A percentile compares a stretch with the other conserved stretches of the same genome.
These are phyloP conservation scores for Diplodia seriata DNA, from an alignment of 2,329 filamentous ascomycete genomes.

Conservation along the genomic window DNA sequence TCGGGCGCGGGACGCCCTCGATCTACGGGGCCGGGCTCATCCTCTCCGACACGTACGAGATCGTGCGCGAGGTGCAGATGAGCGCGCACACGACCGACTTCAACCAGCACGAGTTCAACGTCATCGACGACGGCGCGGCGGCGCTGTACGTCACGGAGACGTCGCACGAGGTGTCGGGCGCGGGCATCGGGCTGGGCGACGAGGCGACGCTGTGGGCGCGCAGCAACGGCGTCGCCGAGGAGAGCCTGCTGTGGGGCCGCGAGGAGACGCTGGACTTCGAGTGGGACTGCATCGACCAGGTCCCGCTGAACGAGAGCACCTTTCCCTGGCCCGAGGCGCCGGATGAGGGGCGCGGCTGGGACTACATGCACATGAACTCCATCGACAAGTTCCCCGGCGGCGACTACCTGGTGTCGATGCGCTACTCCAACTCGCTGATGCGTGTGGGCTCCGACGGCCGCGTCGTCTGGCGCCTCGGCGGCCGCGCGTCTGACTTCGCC, in stretches of 20 bases:
- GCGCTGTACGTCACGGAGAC: slow-evolving; percentile 51
- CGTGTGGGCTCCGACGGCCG: slow-evolving; percentile 39
- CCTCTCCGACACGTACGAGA: slow-evolving; percentile 58
- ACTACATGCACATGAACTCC: slow-evolving; percentile 52
- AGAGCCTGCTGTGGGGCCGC: slow-evolving; percentile 53
- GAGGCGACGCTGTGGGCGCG: slow-evolving; percentile 49
- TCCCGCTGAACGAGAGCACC: slow-evolving; percentile 46
- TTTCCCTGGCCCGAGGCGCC: slow-evolving; percentile 14
- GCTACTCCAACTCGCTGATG: slow-evolving; percentile 40
- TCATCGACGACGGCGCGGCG: slow-evolving; percentile 53
- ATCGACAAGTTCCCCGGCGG: slow-evolving; percentile 49
- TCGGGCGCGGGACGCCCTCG: slow-evolving; percentile 60
- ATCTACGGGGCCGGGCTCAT: slow-evolving; percentile 59
- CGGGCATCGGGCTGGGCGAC: slow-evolving; percentile 38
- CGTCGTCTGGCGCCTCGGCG: slow-evolving; percentile 47
- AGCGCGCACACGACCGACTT: slow-evolving; percentile 48
- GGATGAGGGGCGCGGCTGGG: slow-evolving; percentile 36
- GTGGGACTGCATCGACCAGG: slow-evolving; percentile 64
- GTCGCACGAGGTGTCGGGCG: background rate
- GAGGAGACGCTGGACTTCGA: slow-evolving; percentile 59
- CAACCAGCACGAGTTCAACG: slow-evolving; percentile 62
- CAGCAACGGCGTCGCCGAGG: slow-evolving; percentile 49
- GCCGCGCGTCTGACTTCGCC: slow-evolving; percentile 38
- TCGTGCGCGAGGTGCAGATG: slow-evolving; percentile 54
- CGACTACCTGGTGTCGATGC: slow-evolving; percentile 42